These are phyloP conservation scores for Gentiana straminea DNA, from an alignment of 257 asterid genomes.

Conservation along the genomic window DNA sequence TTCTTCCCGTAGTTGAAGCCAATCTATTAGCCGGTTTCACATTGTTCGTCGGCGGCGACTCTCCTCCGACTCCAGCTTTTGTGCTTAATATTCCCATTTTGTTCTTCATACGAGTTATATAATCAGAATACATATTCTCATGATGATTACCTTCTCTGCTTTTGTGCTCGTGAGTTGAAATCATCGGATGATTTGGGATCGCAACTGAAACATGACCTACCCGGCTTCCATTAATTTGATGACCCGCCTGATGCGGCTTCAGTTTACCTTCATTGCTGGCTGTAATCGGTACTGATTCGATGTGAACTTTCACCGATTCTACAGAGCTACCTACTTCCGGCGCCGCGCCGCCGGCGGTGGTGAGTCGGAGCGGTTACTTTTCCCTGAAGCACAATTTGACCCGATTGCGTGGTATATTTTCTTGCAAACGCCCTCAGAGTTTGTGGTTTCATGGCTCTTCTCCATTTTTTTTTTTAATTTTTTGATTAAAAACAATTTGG, in stretches of 20 bases:
- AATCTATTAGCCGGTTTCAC: conserved; percentile 3
- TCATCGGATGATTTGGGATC: no score
- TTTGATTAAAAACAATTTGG: background rate
- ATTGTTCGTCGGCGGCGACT: background rate
- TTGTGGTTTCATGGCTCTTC: background rate
- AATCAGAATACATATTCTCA: conserved; percentile 17
- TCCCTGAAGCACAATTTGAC: conserved; percentile 3
- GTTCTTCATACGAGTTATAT: conserved; percentile 22
- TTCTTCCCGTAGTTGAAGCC: conserved; percentile 13
- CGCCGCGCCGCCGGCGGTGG: no score
- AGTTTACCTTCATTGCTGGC: background rate
- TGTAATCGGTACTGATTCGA: background rate
- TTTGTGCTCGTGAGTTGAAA: background rate
- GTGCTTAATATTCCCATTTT: conserved; percentile 21
- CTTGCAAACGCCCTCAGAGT: background rate
- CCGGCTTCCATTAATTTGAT: background rate
- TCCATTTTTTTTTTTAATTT: background rate
- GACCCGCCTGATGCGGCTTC: background rate
- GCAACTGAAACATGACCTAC: no score
- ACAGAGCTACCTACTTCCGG: background rate
- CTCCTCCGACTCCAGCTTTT: conserved; percentile 20
- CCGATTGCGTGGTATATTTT: conserved; percentile 2
- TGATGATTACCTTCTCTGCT: background rate
- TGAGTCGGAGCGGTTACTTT: background rate
- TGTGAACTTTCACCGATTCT: conserved; percentile 2